Conservation (phyloP, 1,284 basidiomycete genomes). For the Serendipita sp. region DNA sequence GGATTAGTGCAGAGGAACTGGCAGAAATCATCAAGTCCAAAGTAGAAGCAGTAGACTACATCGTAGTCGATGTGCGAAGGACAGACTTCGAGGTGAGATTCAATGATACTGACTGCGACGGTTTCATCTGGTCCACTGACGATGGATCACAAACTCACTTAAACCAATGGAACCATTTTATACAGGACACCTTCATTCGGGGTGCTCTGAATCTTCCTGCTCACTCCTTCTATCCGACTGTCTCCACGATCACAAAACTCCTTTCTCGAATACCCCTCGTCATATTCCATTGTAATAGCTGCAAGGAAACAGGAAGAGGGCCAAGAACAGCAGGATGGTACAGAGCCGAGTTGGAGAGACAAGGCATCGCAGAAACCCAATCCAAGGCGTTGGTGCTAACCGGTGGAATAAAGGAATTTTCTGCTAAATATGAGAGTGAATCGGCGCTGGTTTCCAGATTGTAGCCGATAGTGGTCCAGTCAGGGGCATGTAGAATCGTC, state of each 20-base stretch:
- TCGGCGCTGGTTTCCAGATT: constrained; percentile 8
- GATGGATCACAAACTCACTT: neutral
- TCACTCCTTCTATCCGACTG: constrained; percentile 21
- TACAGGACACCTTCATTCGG: constrained; percentile 17
- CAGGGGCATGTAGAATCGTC: no score
- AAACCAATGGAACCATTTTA: neutral
- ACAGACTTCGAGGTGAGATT: constrained; percentile 15
- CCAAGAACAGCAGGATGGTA: constrained; percentile 21
- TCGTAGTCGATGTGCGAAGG: constrained; percentile 14
- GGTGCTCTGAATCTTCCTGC: constrained; percentile 24
- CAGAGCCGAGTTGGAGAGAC: constrained; percentile 16
- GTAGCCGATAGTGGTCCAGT: no score
- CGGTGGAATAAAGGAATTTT: constrained; percentile 19
- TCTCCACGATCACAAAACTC: constrained; percentile 18
- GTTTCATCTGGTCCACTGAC: neutral
- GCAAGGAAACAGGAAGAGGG: constrained; percentile 17
- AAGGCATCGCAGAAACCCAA: constrained; percentile 8
- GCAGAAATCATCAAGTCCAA: constrained; percentile 11
- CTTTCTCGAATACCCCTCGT: constrained; percentile 19
- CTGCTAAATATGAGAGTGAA: constrained; percentile 10
- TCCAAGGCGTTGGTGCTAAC: constrained; percentile 16
- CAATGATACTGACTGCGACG: no score
- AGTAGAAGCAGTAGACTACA: constrained; percentile 12
- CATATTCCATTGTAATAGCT: constrained; percentile 22
- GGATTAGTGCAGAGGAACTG: constrained; percentile 12